Evolutionary conservation across 179 eudicot species (phyloP).

Genomic region (Patellifolia procumbens): DNA sequence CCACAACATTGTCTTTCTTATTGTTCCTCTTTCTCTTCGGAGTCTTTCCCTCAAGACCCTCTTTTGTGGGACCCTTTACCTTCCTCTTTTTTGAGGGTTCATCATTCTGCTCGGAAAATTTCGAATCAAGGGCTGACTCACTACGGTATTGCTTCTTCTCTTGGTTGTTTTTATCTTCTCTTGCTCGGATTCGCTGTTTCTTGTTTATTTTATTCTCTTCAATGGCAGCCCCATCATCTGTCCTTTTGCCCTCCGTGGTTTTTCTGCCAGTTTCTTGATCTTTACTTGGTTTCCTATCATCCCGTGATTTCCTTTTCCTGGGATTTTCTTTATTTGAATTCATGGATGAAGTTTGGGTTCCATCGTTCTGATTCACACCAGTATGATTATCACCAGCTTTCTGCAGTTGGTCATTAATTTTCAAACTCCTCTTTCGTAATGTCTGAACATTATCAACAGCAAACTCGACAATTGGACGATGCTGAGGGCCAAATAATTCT

Average conservation of each 20-base stretch:
- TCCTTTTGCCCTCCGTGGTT: slow-evolving; percentile 20
- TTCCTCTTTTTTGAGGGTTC: slow-evolving; percentile 42
- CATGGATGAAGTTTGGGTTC: slow-evolving; percentile 24
- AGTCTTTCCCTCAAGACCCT: slow-evolving; percentile 23
- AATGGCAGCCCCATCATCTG: slow-evolving; percentile 18
- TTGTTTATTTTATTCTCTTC: slow-evolving; percentile 37
- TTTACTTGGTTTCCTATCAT: slow-evolving; percentile 26
- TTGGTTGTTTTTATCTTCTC: slow-evolving; percentile 24
- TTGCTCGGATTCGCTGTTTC: slow-evolving; percentile 27
- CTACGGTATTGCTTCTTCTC: slow-evolving; percentile 20
- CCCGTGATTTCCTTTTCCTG: slow-evolving; percentile 53
- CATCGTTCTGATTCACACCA: slow-evolving; percentile 30
- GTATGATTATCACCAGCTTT: slow-evolving; percentile 29
- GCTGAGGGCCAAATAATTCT: slow-evolving; percentile 84
- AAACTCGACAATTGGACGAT: slow-evolving; percentile 96
- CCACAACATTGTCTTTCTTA: slow-evolving; percentile 52
- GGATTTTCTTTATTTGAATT: slow-evolving; percentile 31
- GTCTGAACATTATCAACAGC: slow-evolving; percentile 86
- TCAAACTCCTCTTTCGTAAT: slow-evolving; percentile 62
- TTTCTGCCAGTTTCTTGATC: slow-evolving; percentile 23
- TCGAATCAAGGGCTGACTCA: slow-evolving; percentile 15
- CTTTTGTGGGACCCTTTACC: slow-evolving; percentile 28
- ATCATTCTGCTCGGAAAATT: slow-evolving; percentile 13
- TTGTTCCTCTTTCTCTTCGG: slow-evolving; percentile 32
- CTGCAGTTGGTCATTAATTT: slow-evolving; percentile 52